These are phyloP conservation scores for Starmerella lactis-condensi DNA, from an alignment of 805 yeast species.

Conservation along the genomic window DNA sequence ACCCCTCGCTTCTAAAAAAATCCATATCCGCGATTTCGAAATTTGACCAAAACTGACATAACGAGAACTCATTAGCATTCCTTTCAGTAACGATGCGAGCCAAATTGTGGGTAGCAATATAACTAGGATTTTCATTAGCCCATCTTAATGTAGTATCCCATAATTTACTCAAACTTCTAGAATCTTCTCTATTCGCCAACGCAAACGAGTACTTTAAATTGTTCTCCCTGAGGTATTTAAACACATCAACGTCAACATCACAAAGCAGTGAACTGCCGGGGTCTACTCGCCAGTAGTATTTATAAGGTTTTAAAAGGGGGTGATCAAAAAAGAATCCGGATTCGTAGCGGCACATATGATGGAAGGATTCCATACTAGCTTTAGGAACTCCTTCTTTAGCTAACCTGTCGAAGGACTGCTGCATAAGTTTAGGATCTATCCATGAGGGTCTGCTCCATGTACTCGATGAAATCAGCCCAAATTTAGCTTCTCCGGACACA, in stretches of 20 bases:
- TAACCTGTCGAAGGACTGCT: constrained; percentile 47
- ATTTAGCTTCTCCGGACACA: constrained; percentile 46
- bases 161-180: constrained; percentile 64
- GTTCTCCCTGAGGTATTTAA: constrained; percentile 49
- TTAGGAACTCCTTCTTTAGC: constrained; percentile 74
- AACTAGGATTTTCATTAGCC: constrained; percentile 30
- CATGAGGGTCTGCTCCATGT: constrained; percentile 56
- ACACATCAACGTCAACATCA: constrained; percentile 84
- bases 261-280: constrained; percentile 83
- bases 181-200: constrained; percentile 56
- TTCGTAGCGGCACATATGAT: constrained; percentile 88
- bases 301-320: constrained; percentile 45
- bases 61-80: constrained; percentile 47
- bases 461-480: constrained; percentile 42
- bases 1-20: constrained; percentile 45
- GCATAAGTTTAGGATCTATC: constrained; percentile 28
- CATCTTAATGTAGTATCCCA: constrained; percentile 37
- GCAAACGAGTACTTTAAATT: constrained; percentile 75
- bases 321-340: constrained; percentile 71
- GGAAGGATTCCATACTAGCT: constrained; percentile 67
- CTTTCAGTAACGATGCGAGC: constrained; percentile 55
- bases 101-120: constrained; percentile 38
- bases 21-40: constrained; percentile 79
- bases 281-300: constrained; percentile 95
- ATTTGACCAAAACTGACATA: constrained; percentile 85